Evolutionary conservation across 179 eudicot genomes (phyloP), one percentile per base, ranked within the genome.

Genomic region (Spinacia oleracea): DNA sequence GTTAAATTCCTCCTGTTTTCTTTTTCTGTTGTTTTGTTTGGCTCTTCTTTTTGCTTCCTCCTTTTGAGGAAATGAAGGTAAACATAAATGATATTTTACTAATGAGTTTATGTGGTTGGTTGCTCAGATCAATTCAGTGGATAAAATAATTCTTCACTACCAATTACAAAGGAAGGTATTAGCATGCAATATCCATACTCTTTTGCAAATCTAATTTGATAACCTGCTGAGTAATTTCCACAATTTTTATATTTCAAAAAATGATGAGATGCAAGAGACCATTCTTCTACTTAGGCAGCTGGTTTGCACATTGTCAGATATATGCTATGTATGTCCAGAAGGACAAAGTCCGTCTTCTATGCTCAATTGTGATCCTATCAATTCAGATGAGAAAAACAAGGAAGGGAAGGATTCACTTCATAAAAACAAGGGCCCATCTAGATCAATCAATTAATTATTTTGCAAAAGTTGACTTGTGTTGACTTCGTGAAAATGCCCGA

Each of bases 401-500:
- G 82, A 42, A 35, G 82, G 77, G 31, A 73, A 79, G 74, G 77
- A 79, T 50, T 79, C 82, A 73, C 77, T 77, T 64, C 53, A 53
- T 35, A 55, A 65, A n/a, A n/a, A n/a, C n/a, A n/a, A n/a, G n/a
- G n/a, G n/a, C n/a, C n/a, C n/a, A n/a, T n/a, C n/a, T n/a, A n/a
- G n/a, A n/a, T n/a, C n/a, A n/a, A n/a, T n/a, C n/a, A n/a, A n/a
- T n/a, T n/a, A n/a, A n/a, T n/a, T n/a, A n/a, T n/a, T n/a, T n/a
- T n/a, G n/a, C n/a, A n/a, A n/a, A n/a, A n/a, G n/a, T n/a, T n/a
- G n/a, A n/a, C n/a, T n/a, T n/a, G n/a, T n/a, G n/a, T n/a, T n/a
- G n/a, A n/a, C n/a, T n/a, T n/a, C n/a, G n/a, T n/a, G 93, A 82
- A 80, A 90, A 93, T 72, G 87, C 76, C 70, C 93, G 84, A 80